A percentile compares a stretch with the other conserved stretches of the same genome.
Evolutionary conservation across 768 basidiomycete genomes (phyloP).

Genomic region (Suillus fuscotomentosus): DNA sequence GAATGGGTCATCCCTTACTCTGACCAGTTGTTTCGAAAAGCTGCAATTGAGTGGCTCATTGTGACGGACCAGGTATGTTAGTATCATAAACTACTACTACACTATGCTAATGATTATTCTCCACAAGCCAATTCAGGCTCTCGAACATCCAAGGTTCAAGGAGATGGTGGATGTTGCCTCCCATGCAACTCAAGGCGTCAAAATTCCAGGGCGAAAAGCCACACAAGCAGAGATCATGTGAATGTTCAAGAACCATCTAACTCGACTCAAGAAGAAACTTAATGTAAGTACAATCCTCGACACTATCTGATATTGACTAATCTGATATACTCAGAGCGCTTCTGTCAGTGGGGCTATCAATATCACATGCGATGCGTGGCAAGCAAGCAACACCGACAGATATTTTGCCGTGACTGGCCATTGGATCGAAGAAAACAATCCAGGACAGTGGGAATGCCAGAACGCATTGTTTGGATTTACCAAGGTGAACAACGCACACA

Average conservation of each 20-base stretch:
- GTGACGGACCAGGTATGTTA: background rate
- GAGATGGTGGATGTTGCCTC: background rate
- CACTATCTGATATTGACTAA: background rate
- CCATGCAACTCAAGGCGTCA: background rate
- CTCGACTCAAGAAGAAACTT: background rate
- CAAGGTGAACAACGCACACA: background rate
- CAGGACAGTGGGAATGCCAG: background rate
- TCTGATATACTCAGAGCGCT: background rate
- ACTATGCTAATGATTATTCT: background rate
- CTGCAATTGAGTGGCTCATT: background rate
- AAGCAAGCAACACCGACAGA: background rate
- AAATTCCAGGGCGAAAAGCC: background rate
- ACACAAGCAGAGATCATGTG: background rate
- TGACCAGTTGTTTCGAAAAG: background rate
- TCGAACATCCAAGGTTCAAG: background rate
- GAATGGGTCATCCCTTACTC: background rate
- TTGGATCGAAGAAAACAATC: background rate
- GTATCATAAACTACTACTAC: background rate
- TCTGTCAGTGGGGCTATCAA: background rate
- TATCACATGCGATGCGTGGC: background rate
- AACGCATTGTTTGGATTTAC: background rate
- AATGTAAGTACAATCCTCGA: background rate
- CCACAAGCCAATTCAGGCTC: background rate
- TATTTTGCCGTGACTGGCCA: background rate
- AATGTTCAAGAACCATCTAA: background rate